Conservation (phyloP, 1,139 yeast species). For the Saccharomyces hybrid region DNA sequence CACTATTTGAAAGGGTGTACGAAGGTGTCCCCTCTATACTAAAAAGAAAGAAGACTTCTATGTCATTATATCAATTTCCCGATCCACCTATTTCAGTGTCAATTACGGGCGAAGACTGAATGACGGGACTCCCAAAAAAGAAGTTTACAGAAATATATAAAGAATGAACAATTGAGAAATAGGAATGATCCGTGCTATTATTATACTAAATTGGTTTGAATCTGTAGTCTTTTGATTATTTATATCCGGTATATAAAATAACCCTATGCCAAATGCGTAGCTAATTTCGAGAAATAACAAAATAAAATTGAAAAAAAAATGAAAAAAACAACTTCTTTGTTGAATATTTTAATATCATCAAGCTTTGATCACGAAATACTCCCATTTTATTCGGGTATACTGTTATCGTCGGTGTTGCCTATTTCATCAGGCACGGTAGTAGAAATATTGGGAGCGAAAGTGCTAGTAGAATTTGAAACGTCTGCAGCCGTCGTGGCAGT, state of each 20-base stretch:
- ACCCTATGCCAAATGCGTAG: neutral
- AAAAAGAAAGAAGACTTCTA: conserved; percentile 1
- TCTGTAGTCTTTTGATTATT: neutral
- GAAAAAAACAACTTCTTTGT: neutral
- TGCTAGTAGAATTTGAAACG: conserved; percentile 4
- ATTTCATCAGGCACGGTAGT: conserved; percentile 3
- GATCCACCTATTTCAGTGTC: conserved; percentile 13
- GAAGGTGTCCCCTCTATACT: neutral
- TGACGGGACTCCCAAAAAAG: neutral
- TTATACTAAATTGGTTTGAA: neutral
- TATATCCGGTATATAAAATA: neutral
- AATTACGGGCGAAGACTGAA: conserved; percentile 6
- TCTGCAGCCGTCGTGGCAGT: neutral
- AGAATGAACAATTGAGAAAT: neutral
- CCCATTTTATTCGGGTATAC: neutral
- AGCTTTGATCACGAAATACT: neutral
- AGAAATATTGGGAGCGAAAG: conserved; percentile 2
- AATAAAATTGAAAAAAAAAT: neutral
- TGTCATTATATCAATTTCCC: conserved; percentile 7
- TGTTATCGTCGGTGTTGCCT: conserved; percentile 21
- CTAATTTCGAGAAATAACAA: neutral
- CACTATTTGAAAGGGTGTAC: neutral
- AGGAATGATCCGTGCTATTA: neutral
- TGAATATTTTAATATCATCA: neutral
- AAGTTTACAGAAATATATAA: neutral